Conservation (phyloP, 805 yeast genomes). For the Ogataea parapolymorpha region DNA sequence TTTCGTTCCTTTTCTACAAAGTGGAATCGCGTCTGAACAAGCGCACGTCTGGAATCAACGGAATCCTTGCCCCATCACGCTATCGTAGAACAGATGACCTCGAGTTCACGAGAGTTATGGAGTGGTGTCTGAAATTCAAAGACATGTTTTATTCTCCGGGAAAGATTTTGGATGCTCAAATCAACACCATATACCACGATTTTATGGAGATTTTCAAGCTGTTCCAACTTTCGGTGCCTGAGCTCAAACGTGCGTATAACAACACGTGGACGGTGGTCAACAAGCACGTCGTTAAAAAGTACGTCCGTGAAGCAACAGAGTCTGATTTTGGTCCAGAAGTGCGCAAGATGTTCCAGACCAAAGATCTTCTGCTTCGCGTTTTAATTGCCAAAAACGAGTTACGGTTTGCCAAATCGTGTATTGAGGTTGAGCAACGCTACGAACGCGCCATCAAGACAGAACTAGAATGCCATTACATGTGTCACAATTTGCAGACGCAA, state of each 20-base stretch:
- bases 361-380: slow-evolving; percentile 68
- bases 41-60: slow-evolving; percentile 14
- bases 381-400: slow-evolving; percentile 45
- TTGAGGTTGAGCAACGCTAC: slow-evolving; percentile 31
- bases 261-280: slow-evolving; percentile 23
- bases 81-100: slow-evolving; percentile 19
- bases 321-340: slow-evolving; percentile 38
- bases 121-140: slow-evolving; percentile 31
- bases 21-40: slow-evolving; percentile 19
- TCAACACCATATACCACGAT: slow-evolving; percentile 19
- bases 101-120: slow-evolving; percentile 28
- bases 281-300: slow-evolving; percentile 19
- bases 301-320: slow-evolving; percentile 12
- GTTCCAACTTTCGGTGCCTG: slow-evolving; percentile 15
- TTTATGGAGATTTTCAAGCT: slow-evolving; percentile 18
- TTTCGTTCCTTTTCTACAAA: slow-evolving; percentile 41
- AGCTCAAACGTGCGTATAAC: slow-evolving; percentile 21
- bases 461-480: slow-evolving; percentile 17
- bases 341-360: slow-evolving; percentile 38
- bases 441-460: slow-evolving; percentile 28
- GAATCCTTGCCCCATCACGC: slow-evolving; percentile 7
- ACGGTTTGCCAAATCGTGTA: slow-evolving; percentile 22
- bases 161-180: slow-evolving; percentile 22
- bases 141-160: slow-evolving; percentile 29
- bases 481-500: slow-evolving; percentile 1